These are phyloP conservation scores for Septoria linicola DNA, from an alignment of 2,329 filamentous ascomycete species.

Conservation along the genomic window DNA sequence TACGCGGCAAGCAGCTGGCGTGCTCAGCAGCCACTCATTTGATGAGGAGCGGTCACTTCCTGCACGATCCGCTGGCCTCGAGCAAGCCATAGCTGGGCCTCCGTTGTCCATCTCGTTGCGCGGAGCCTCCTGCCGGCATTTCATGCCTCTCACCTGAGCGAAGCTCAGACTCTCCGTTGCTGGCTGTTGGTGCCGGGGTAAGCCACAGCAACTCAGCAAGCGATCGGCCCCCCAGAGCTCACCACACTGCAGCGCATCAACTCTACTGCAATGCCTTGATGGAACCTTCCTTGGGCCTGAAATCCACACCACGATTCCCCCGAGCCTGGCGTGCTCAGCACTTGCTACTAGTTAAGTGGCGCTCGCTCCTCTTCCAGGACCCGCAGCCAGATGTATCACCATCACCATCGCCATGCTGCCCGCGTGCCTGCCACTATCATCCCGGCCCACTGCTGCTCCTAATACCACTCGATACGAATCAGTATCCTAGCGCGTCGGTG, in stretches of 20 bases:
- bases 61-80: neutral
- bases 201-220: too few species aligned
- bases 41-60: neutral
- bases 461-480: conserved; percentile 10
- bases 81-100: neutral
- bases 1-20: neutral
- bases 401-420: conserved; percentile 22
- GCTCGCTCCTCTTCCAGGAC: conserved; percentile 10
- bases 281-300: conserved; percentile 20
- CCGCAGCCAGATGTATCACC: conserved; percentile 20
- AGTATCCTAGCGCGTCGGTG: conserved; percentile 18
- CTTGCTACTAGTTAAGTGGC: conserved; percentile 17
- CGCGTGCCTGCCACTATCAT: conserved; percentile 10
- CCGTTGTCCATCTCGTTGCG: neutral
- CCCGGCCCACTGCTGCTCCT: conserved; percentile 16
- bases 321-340: conserved; percentile 6
- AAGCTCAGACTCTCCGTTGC: too few species aligned
- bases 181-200: too few species aligned
- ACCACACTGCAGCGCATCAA: neutral
- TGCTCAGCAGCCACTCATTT: conserved; percentile 8
- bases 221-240: conserved; percentile 16
- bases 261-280: conserved; percentile 19
- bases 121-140: conserved; percentile 9
- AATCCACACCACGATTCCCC: conserved; percentile 5
- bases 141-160: neutral